Percentiles rank a stretch among this genome's conserved stretches.
Evolutionary conservation across 73 alveolate species (phyloP).

Genomic region (Paramecium tetraurelia): DNA sequence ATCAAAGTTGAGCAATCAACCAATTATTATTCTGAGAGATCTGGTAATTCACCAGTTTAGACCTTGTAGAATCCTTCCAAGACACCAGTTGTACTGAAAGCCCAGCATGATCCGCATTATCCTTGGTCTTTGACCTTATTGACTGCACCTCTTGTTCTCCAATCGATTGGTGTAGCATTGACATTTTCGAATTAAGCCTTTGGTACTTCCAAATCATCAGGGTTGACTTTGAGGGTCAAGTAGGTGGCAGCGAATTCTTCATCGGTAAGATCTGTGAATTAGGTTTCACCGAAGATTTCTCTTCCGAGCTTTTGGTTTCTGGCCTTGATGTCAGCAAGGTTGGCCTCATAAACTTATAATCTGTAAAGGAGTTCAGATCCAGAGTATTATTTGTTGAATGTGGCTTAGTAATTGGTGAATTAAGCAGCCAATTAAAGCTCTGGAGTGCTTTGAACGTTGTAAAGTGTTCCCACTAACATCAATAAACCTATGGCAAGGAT

Average conservation of each 20-base stretch:
- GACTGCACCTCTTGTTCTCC: slow-evolving; percentile 76
- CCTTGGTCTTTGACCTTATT: slow-evolving; percentile 76
- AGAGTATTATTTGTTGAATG: slow-evolving; percentile 11
- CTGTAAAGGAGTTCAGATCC: not conserved
- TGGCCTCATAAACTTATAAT: not conserved
- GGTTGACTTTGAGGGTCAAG: not conserved
- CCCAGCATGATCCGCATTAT: slow-evolving; percentile 86
- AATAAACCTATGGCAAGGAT: not conserved
- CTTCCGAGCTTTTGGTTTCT: not conserved
- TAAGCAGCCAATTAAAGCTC: not conserved
- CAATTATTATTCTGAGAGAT: slow-evolving; percentile 67
- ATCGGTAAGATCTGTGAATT: slow-evolving; percentile 48
- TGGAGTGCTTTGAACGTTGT: not conserved
- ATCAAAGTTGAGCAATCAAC: slow-evolving; percentile 75
- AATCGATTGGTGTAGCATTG: slow-evolving; percentile 52
- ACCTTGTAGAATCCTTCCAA: slow-evolving; percentile 74
- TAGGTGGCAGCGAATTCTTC: slow-evolving; percentile 52
- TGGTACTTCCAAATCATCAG: not conserved
- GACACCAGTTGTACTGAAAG: slow-evolving; percentile 81
- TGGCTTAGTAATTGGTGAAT: not conserved
- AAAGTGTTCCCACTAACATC: not conserved
- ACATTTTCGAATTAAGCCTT: not conserved
- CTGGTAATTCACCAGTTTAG: slow-evolving; percentile 46
- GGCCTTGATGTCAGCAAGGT: not conserved
- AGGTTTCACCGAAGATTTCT: slow-evolving; percentile 40